Evolutionary conservation across 495 filamentous ascomycete genomes (phyloP), one percentile per base, ranked within the genome.

Genomic region (Trichoderma orchidacearum): DNA sequence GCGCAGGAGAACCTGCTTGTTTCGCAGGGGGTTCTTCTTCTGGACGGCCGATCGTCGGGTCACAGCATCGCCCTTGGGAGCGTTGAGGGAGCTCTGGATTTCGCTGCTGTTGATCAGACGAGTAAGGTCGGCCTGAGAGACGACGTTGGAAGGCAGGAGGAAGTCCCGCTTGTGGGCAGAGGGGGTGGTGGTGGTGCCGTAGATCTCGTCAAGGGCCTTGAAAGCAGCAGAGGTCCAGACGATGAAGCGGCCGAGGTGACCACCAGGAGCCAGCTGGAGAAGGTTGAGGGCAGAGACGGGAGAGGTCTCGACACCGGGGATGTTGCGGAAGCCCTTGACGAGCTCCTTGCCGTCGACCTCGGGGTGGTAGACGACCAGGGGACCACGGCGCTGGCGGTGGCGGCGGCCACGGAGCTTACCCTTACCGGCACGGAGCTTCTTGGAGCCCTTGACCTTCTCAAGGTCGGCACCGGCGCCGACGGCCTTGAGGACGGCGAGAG

Each of bases 21-120:
- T 98, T 76, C 78, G 80, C 59, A 98, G 87, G 69, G 93, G 94
- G 82, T 98, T 97, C 89, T 96, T 96, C 90, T 98, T 98, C 82
- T 95, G 90, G 57, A 95, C 88, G 66, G 78, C 71, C 63, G 77
- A 76, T 64, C 93, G 87, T 89, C 96, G 96, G 74, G 90, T 93
- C 66, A 81, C 77, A 65, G 90, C 78, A 63, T 87, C 85, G 62
- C 94, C 94, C 80, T 88, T 90, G 65, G 90, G 89, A 35, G 84
- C 86, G 54, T 85, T 81, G 60, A 97, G 81, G 53, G 96, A 90
- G 71, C 82, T 85, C 83, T 98, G 93, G 71, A 97, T 86, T 81
- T 98, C 93, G 64, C 89, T 89, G 65, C 85, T 91, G 87, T 98
- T 98, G 84, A 98, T 98, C 62, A 98, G 82, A 72, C 92, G 92